A percentile compares a stretch with the other conserved stretches of the same genome.
These are phyloP conservation scores for Erigeron canadensis DNA, from an alignment of 129 eudicot genomes.

Conservation along the genomic window DNA sequence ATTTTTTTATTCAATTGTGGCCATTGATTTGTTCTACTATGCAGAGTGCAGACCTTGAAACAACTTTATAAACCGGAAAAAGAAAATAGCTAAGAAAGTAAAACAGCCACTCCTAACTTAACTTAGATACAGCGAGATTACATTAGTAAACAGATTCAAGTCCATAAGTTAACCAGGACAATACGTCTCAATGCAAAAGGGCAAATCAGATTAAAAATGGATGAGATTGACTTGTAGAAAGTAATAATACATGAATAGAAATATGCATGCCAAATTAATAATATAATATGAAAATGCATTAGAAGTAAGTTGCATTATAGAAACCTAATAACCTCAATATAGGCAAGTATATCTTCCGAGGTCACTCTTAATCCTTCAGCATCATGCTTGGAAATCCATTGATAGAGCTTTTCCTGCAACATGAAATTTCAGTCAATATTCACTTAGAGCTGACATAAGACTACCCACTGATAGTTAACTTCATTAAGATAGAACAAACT, in stretches of 20 bases:
- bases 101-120: no score
- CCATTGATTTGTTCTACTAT: no score
- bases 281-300: slow-evolving; percentile 13
- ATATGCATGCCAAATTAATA: neutral
- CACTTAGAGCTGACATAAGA: neutral
- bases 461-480: neutral
- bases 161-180: neutral
- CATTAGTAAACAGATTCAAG: neutral
- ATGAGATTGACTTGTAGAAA: neutral
- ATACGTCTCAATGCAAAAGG: neutral
- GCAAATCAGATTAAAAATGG: neutral
- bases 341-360: slow-evolving; percentile 42
- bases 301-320: neutral
- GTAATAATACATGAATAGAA: neutral
- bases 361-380: slow-evolving; percentile 45
- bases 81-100: no score
- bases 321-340: slow-evolving; percentile 37
- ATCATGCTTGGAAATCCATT: slow-evolving; percentile 49
- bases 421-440: neutral
- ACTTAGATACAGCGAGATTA: neutral
- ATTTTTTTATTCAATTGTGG: no score
- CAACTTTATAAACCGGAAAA: no score
- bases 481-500: neutral
- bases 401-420: slow-evolving; percentile 45
- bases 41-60: no score